Evolutionary conservation across 2,329 filamentous ascomycete genomes (phyloP).

Genomic region (Paraconiothyrium sp.): DNA sequence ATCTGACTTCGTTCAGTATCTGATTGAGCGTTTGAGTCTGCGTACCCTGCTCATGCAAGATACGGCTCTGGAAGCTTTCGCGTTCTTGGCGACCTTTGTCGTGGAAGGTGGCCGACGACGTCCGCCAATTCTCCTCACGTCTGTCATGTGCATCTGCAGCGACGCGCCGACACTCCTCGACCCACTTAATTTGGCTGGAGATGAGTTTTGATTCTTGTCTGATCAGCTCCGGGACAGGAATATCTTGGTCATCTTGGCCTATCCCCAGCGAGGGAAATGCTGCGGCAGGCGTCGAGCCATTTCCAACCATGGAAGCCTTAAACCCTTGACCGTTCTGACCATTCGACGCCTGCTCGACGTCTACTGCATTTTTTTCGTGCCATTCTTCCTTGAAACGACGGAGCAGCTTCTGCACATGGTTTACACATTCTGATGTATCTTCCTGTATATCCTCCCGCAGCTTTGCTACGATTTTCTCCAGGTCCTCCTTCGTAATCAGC

Average conservation of each 20-base stretch:
- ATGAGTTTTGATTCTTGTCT: slow-evolving; percentile 39
- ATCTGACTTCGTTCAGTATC: slow-evolving; percentile 40
- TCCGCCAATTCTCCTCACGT: slow-evolving; percentile 53
- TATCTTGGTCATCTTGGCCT: slow-evolving; percentile 21
- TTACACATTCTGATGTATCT: slow-evolving; percentile 54
- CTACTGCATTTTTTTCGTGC: slow-evolving; percentile 28
- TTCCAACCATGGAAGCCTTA: slow-evolving; percentile 15
- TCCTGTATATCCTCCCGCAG: slow-evolving; percentile 37
- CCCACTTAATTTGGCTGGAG: slow-evolving; percentile 48
- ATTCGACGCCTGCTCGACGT: slow-evolving; percentile 9
- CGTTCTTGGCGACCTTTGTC: slow-evolving; percentile 47
- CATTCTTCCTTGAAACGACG: slow-evolving; percentile 52
- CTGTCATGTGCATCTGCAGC: slow-evolving; percentile 46
- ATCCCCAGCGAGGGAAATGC: slow-evolving; percentile 27
- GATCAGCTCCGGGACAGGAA: slow-evolving; percentile 28
- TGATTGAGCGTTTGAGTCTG: slow-evolving; percentile 41
- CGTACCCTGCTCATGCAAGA: slow-evolving; percentile 43
- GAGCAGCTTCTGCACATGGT: slow-evolving; percentile 60
- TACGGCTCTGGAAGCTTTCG: slow-evolving; percentile 45
- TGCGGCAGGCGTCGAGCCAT: slow-evolving; percentile 15
- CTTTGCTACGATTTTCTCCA: slow-evolving; percentile 29
- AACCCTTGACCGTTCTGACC: not conserved
- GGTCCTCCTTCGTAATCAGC: slow-evolving; percentile 31
- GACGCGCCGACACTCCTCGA: slow-evolving; percentile 51
- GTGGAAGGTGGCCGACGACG: slow-evolving; percentile 51